Percentiles rank a stretch among this genome's conserved stretches.
Evolutionary conservation across 23 red algal species (phyloP).

Genomic region (Rhodosorus marinus): DNA sequence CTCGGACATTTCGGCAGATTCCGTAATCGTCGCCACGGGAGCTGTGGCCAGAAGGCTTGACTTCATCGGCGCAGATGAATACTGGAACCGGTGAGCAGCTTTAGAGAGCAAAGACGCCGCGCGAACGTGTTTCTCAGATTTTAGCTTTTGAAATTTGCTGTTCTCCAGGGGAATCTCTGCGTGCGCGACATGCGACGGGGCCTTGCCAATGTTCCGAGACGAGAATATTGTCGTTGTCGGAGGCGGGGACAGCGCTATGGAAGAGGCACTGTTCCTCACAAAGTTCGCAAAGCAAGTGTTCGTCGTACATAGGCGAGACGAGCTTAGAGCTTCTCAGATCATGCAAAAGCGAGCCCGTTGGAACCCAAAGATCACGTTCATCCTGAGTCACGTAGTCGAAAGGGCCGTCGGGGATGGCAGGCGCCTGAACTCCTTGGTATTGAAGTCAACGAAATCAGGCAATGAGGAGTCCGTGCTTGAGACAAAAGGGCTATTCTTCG

Average conservation of each 20-base stretch:
- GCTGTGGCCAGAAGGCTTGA: constrained; percentile 51
- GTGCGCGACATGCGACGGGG: constrained; percentile 88
- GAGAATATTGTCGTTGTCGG: constrained; percentile 57
- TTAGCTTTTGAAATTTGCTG: too few species aligned
- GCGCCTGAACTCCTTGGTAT: constrained; percentile 16
- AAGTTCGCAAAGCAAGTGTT: constrained; percentile 63
- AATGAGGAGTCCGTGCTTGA: constrained; percentile 7
- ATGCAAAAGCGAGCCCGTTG: constrained; percentile 38
- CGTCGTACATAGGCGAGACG: constrained; percentile 25
- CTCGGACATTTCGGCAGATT: constrained; percentile 11
- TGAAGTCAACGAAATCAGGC: constrained; percentile 12
- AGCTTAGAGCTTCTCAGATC: constrained; percentile 53
- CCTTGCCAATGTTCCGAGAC: constrained; percentile 57
- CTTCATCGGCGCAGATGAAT: constrained; percentile 23
- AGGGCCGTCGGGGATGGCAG: constrained; percentile 5
- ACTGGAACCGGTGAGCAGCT: constrained; percentile 69
- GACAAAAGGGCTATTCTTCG: constrained; percentile 67
- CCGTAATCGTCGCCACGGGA: constrained; percentile 75
- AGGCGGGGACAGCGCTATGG: constrained; percentile 67
- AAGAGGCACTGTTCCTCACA: constrained; percentile 84
- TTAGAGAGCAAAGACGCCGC: too few species aligned
- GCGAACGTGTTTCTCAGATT: too few species aligned
- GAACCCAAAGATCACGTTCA: constrained; percentile 24
- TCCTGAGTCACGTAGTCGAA: constrained; percentile 12
- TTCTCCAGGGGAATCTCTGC: constrained; percentile 76